These are phyloP conservation scores for Cicer cuneatum DNA, from an alignment of 306 rosid species.

Conservation along the genomic window DNA sequence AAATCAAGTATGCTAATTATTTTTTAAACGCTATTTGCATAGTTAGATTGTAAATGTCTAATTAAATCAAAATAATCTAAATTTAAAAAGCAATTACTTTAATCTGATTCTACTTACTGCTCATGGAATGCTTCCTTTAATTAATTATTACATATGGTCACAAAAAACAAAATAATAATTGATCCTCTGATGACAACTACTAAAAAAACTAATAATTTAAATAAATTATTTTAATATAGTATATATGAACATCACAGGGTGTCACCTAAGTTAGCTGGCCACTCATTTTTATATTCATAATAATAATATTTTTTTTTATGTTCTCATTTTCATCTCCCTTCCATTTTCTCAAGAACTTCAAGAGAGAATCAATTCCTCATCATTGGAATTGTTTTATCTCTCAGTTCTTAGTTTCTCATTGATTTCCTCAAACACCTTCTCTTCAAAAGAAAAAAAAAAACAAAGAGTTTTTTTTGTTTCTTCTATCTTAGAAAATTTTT, in stretches of 20 bases:
- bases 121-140: slow-evolving; percentile 13
- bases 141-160: slow-evolving; percentile 17
- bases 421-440: slow-evolving; percentile 32
- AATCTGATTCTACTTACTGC: not conserved
- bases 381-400: slow-evolving; percentile 41
- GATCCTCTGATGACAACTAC: slow-evolving; percentile 49
- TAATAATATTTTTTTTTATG: slow-evolving; percentile 12
- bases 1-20: not conserved
- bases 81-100: not conserved
- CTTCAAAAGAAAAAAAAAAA: slow-evolving; percentile 19
- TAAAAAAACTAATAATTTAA: slow-evolving; percentile 25
- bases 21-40: not conserved
- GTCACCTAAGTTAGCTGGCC: slow-evolving; percentile 78
- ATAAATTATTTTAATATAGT: slow-evolving; percentile 38
- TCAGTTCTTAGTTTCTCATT: slow-evolving; percentile 47
- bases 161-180: slow-evolving; percentile 47
- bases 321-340: slow-evolving; percentile 45
- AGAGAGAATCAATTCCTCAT: slow-evolving; percentile 43
- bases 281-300: slow-evolving; percentile 60
- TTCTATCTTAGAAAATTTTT: not conserved
- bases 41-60: not conserved
- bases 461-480: not conserved
- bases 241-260: slow-evolving; percentile 62
- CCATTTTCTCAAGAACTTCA: slow-evolving; percentile 54
- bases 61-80: not conserved